Percentiles rank a stretch among this genome's conserved stretches.
Conservation (phyloP, 1,139 yeast species). For the Hemisphaericaspora lyxosophila region DNA sequence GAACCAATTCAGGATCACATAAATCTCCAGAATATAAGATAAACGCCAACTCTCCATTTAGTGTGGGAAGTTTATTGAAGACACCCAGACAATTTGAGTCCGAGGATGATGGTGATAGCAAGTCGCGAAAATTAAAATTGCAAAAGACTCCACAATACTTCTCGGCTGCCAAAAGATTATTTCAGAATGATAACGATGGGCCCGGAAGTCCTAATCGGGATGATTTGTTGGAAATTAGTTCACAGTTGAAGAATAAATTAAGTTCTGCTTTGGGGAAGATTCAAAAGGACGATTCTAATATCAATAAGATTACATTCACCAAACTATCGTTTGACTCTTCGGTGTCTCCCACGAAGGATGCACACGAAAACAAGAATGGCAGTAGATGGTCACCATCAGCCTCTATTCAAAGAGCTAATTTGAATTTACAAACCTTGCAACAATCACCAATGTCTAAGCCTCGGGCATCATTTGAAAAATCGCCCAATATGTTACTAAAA, state of each 20-base stretch:
- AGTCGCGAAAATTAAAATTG: constrained; percentile 21
- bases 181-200: constrained; percentile 25
- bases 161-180: constrained; percentile 40
- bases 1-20: constrained; percentile 31
- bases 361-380: constrained; percentile 6
- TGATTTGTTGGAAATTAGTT: constrained; percentile 40
- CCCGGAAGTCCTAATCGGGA: constrained; percentile 22
- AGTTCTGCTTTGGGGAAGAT: constrained; percentile 44
- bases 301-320: constrained; percentile 30
- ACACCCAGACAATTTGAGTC: constrained; percentile 37
- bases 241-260: constrained; percentile 37
- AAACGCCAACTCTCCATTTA: constrained; percentile 31
- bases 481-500: constrained; percentile 18
- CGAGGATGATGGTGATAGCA: constrained; percentile 26
- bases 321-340: constrained; percentile 32
- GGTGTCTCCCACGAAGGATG: constrained; percentile 32
- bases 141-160: constrained; percentile 44
- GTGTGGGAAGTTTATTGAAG: constrained; percentile 27
- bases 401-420: constrained; percentile 28
- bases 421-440: constrained; percentile 41
- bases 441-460: constrained; percentile 28
- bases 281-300: constrained; percentile 24
- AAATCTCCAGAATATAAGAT: constrained; percentile 36
- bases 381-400: constrained; percentile 24
- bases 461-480: constrained; percentile 1